Evolutionary conservation across 768 basidiomycete species (phyloP).

Genomic region (Suillus clintonianus): DNA sequence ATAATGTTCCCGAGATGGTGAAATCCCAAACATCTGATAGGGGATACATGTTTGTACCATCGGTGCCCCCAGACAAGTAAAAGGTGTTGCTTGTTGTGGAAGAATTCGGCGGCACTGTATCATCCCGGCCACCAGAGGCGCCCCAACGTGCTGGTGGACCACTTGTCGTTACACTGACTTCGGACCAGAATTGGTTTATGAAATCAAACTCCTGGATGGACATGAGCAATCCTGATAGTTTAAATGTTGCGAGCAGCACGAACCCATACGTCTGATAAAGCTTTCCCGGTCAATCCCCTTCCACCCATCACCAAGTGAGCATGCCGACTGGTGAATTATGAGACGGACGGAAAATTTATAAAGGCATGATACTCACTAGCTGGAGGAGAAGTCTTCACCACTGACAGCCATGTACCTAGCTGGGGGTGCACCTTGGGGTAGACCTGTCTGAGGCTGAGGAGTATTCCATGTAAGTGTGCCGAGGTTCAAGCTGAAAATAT

Average conservation of each 20-base stretch:
- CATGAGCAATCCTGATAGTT: constrained; percentile 9
- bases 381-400: constrained; percentile 75
- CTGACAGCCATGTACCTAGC: constrained; percentile 64
- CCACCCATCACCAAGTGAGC: constrained; percentile 79
- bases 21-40: constrained; percentile 75
- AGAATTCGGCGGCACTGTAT: constrained; percentile 35
- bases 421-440: constrained; percentile 50
- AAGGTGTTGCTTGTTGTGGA: constrained; percentile 65
- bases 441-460: constrained; percentile 53
- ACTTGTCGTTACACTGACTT: constrained; percentile 51
- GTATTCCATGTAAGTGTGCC: constrained; percentile 59
- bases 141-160: constrained; percentile 69
- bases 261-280: constrained; percentile 78
- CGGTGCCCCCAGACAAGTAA: constrained; percentile 71
- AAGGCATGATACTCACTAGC: constrained; percentile 59
- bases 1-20: constrained; percentile 66
- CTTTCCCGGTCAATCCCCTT: constrained; percentile 49
- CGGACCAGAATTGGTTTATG: constrained; percentile 73
- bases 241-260: constrained; percentile 18
- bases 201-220: constrained; percentile 73
- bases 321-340: constrained; percentile 54
- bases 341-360: constrained; percentile 15
- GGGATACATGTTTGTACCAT: constrained; percentile 44
- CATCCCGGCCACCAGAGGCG: constrained; percentile 75
- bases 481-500: constrained; percentile 56